Evolutionary conservation across 2,329 filamentous ascomycete species (phyloP).

Genomic region (Hyphodiscus sp.): DNA sequence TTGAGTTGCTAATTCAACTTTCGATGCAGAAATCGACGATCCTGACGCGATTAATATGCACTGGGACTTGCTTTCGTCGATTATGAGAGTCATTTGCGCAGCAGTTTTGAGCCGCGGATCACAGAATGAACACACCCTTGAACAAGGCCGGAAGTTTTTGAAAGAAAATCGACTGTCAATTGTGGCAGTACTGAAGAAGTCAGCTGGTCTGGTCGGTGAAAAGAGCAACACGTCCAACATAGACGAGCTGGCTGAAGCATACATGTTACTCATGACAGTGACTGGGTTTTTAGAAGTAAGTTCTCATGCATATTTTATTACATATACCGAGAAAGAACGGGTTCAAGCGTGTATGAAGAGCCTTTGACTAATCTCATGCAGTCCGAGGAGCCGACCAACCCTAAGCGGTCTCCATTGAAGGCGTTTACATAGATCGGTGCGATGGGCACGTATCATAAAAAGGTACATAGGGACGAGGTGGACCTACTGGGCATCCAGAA

Average conservation of each 20-base stretch:
- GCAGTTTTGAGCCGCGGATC: slow-evolving; percentile 75
- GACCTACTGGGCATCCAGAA: neutral
- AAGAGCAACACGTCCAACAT: slow-evolving; percentile 45
- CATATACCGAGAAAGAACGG: too few relatives aligned
- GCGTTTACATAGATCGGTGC: slow-evolving; percentile 18
- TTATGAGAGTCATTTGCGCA: slow-evolving; percentile 75
- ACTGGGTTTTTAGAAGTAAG: slow-evolving; percentile 83
- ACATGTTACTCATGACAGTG: slow-evolving; percentile 74
- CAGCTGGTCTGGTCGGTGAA: slow-evolving; percentile 64
- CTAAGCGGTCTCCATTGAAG: slow-evolving; percentile 20
- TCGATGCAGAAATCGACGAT: slow-evolving; percentile 25
- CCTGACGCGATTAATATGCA: slow-evolving; percentile 26
- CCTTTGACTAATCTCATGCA: slow-evolving; percentile 18
- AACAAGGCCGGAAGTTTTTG: slow-evolving; percentile 74
- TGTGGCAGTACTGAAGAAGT: slow-evolving; percentile 83
- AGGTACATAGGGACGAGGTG: neutral
- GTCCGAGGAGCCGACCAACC: slow-evolving; percentile 34
- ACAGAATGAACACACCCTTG: slow-evolving; percentile 66
- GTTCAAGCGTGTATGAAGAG: neutral
- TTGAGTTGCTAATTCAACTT: slow-evolving; percentile 5
- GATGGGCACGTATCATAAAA: neutral
- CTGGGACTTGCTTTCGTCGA: slow-evolving; percentile 73
- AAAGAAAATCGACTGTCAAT: slow-evolving; percentile 77
- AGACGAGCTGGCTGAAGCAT: slow-evolving; percentile 74
- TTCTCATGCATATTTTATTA: slow-evolving; percentile 7